Base-by-base conservation (phyloP, 1,284 basidiomycete species). In the Rhodotorula sp. region DNA sequence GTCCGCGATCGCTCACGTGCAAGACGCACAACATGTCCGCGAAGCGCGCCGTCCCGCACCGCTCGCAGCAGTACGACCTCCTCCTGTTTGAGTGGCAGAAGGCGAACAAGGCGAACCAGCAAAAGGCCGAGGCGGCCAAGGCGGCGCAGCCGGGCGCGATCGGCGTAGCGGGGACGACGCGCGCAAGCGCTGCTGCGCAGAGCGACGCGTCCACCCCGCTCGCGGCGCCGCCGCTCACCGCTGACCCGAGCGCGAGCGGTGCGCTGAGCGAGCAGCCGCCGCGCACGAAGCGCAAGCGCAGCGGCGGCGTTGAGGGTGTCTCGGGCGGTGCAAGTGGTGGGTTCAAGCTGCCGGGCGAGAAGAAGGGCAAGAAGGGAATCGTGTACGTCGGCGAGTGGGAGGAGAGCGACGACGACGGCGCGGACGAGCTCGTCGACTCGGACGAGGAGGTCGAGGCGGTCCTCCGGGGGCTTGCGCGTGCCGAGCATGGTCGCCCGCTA, bases 11-110 rank as follows among this genome's bases (percentile, higher is more conserved):
- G 22, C 86, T 99, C 50, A 98, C 96, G 0, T 99, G 96, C 86
- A 99, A 99, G 83, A 94, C 96, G 8, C 96, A 99, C 81, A 91
- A 92, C 2, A 97, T 99, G 91, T 94, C 94, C 44, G 92, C 94
- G 37, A 99, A 99, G 82, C 90, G 97, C 32, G 87, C 91, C 13
- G 94, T 99, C 0, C 86, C 88, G 76, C 94, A 94, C 41, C 91
- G 97, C 17, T 91, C 91, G 0, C 87, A 90, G 61, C 82, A 84
- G 3, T 99, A 94, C 81, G 95, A 98, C 79, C 89, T 90, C 67
- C 87, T 99, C 19, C 86, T 94, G 25, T 85, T 92, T 55, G 95
- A 97, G 69, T 98, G 94, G 92, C 92, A 97, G 78, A 89, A 92
- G 55, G 88, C 88, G 50, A 88, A 95, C 80, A 95, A 97, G 78